Evolutionary conservation across 1,284 basidiomycete species (phyloP), one percentile per base, ranked within the genome.

Genomic region (Stereum hirsutum): DNA sequence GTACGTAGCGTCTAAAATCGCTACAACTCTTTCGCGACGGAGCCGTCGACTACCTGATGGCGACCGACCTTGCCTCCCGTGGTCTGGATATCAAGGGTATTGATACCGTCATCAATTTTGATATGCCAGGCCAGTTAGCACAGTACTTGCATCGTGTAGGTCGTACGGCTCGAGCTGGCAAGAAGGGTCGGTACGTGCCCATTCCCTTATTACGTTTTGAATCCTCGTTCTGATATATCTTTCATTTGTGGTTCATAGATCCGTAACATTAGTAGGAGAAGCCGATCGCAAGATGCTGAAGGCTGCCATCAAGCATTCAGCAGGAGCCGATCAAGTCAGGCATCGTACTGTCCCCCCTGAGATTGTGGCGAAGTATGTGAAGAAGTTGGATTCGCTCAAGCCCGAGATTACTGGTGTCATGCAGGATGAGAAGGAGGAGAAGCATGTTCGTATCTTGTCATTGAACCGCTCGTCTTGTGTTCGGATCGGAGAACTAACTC

Each of bases 91-190:
- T 98, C 68, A 95, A 94, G 56, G 94, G 93, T 15, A 86, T 97
- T n/a, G 89, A 96, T 57, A 94, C 91, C 0, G 91, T 98, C 45
- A 91, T 97, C 59, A 98, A 98, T 63, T 97, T 93, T 59, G 94
- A 98, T 62, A 96, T 98, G 94, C 94, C 95, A 3, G 78, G 79
- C 15, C 89, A 95, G 57, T 72, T 97, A 32, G 82, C 91, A 10
- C 91, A 94, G 56, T 99, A 99, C 65, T 73, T 97, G 28, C 95
- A 99, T 63, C 87, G 95, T 47, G 94, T 98, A 20, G 95, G 95
- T 54, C 79, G 95, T 62, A 99, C 95, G 28, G 95, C 95, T 17
- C 84, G 95, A 62, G 95, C 95, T 3, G 94, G 95, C 4, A 79
- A 79, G 53, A 86, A 87, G 58, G 95, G 95, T 62, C 78, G 93